A percentile compares a stretch with the other conserved stretches of the same genome.
Evolutionary conservation across 2,329 filamentous ascomycete species (phyloP).

Genomic region (Rutstroemia sp.): DNA sequence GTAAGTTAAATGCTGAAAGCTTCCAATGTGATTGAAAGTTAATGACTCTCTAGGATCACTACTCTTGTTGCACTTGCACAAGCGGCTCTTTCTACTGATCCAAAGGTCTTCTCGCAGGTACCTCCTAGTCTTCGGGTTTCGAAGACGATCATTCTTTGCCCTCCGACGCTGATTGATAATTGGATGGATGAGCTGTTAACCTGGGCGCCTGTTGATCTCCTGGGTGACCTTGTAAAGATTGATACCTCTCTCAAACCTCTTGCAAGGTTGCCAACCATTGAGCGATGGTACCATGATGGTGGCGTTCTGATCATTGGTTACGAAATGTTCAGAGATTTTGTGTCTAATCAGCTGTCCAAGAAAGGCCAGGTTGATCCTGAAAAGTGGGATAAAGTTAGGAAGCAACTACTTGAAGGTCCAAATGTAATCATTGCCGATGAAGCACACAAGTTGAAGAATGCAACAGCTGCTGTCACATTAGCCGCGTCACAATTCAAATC

Average conservation of each 20-base stretch:
- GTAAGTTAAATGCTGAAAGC: constrained; percentile 30
- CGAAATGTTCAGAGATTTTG: constrained; percentile 49
- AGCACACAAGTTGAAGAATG: constrained; percentile 72
- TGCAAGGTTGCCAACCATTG: constrained; percentile 40
- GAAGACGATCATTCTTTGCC: constrained; percentile 67
- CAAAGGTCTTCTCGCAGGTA: constrained; percentile 54
- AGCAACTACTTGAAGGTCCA: constrained; percentile 51
- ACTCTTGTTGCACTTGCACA: constrained; percentile 69
- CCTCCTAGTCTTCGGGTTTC: constrained; percentile 55
- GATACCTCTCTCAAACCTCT: constrained; percentile 32
- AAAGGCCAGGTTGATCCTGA: not conserved
- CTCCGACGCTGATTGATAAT: constrained; percentile 67
- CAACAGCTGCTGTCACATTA: constrained; percentile 41
- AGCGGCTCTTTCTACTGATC: constrained; percentile 52
- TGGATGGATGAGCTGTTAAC: constrained; percentile 70
- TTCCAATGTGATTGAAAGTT: constrained; percentile 1
- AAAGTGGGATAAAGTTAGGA: not conserved
- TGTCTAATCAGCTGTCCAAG: constrained; percentile 32
- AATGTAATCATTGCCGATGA: constrained; percentile 79
- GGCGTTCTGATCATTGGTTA: constrained; percentile 77
- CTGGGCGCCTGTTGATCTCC: constrained; percentile 53
- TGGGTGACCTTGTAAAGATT: constrained; percentile 53
- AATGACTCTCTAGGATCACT: constrained; percentile 48
- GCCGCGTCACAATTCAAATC: constrained; percentile 56
- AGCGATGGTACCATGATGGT: constrained; percentile 54